Percentiles rank a stretch among this genome's conserved stretches.
Evolutionary conservation across 495 filamentous ascomycete genomes (phyloP).

Genomic region (Podospora anserina): DNA sequence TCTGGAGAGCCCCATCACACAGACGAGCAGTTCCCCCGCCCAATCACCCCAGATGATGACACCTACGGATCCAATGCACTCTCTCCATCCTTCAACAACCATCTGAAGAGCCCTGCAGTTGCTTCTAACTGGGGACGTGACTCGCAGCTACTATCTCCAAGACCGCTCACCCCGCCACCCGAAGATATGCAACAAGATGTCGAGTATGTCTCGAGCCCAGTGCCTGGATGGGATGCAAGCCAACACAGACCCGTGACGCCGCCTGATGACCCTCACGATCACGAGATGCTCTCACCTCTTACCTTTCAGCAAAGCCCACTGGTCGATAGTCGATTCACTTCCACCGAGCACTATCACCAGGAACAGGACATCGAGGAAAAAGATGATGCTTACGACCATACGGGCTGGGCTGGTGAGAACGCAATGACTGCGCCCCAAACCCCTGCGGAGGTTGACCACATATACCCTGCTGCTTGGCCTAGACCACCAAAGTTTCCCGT

Average conservation of each 20-base stretch:
- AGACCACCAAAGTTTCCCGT: background rate
- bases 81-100: background rate
- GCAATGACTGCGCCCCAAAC: background rate
- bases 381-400: too few species aligned
- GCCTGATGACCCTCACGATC: constrained; percentile 2
- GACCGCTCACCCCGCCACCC: constrained; percentile 2
- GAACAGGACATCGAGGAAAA: background rate
- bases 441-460: background rate
- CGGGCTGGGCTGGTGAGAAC: too few species aligned
- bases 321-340: background rate
- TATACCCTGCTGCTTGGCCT: background rate
- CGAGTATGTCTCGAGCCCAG: background rate
- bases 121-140: constrained; percentile 4
- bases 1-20: background rate
- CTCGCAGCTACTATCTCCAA: constrained; percentile 12
- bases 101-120: constrained; percentile 7
- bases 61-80: background rate
- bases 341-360: background rate
- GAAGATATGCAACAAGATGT: constrained; percentile 2
- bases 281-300: constrained; percentile 5
- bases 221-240: constrained; percentile 10
- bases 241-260: constrained; percentile 12
- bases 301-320: background rate
- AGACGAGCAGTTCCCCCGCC: background rate
- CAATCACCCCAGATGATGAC: background rate